Percentiles rank a stretch among this genome's conserved stretches.
phyloP scores from a whole-genome alignment of 495 filamentous ascomycete genomes.

The Jackrogersella minutella region DNA sequence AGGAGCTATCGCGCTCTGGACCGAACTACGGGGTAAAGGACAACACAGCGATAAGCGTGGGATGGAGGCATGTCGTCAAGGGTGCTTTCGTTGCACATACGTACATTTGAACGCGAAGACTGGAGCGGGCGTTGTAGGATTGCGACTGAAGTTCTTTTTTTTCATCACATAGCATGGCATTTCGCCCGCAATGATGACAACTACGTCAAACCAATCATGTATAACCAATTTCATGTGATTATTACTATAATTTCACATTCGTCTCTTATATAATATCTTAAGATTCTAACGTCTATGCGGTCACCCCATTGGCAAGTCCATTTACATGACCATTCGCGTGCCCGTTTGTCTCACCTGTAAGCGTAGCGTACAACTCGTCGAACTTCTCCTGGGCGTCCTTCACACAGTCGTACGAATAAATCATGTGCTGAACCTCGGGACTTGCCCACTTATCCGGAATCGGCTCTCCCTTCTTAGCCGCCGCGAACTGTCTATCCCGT shows the following conservation, averaged over 20 bases:
- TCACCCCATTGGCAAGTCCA: slow-evolving; percentile 6
- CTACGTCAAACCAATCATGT: not conserved
- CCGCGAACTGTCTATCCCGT: slow-evolving; percentile 74
- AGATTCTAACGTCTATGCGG: slow-evolving; percentile 19
- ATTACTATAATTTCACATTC: slow-evolving; percentile 7
- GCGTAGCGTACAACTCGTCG: slow-evolving; percentile 61
- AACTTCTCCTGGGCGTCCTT: slow-evolving; percentile 68
- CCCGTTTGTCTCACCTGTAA: slow-evolving; percentile 25
- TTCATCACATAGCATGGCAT: slow-evolving; percentile 10
- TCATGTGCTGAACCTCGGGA: slow-evolving; percentile 77
- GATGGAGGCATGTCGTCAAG: slow-evolving; percentile 4
- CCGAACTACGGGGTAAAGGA: not conserved
- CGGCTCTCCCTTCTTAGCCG: slow-evolving; percentile 63
- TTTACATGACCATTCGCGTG: slow-evolving; percentile 15
- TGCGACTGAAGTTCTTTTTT: slow-evolving; percentile 19
- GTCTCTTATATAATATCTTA: slow-evolving; percentile 22
- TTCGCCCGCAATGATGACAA: slow-evolving; percentile 2
- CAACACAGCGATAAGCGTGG: not conserved
- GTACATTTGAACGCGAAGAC: not conserved
- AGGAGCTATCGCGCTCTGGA: not conserved
- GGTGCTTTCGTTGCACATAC: slow-evolving; percentile 7
- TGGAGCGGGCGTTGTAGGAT: slow-evolving; percentile 27
- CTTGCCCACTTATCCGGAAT: slow-evolving; percentile 82
- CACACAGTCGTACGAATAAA: slow-evolving; percentile 75
- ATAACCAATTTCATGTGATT: slow-evolving; percentile 14